Evolutionary conservation across 129 eudicot genomes (phyloP).

Genomic region (Glebionis coronaria): DNA sequence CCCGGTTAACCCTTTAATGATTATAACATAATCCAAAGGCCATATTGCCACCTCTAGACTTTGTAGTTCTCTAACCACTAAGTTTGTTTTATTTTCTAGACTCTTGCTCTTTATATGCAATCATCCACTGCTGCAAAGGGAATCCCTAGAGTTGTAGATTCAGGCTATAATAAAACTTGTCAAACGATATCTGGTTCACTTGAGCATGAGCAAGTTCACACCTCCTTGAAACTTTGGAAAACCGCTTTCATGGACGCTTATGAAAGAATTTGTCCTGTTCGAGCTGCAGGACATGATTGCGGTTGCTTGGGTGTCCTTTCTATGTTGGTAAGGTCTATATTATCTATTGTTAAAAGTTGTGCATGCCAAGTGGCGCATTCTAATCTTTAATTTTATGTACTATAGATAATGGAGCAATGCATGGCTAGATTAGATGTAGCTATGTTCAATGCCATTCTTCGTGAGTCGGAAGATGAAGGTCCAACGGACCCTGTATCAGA

Average conservation of each 20-base stretch:
- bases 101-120: conserved; percentile 89
- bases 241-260: conserved; percentile 81
- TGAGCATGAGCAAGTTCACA: conserved; percentile 46
- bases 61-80: background rate
- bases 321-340: conserved; percentile 44
- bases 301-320: conserved; percentile 83
- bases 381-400: background rate
- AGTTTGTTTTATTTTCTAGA: conserved; percentile 40
- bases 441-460: conserved; percentile 91
- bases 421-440: conserved; percentile 81
- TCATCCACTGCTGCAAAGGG: conserved; percentile 56
- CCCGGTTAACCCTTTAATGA: background rate
- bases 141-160: conserved; percentile 29
- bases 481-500: conserved; percentile 92
- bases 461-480: conserved; percentile 72
- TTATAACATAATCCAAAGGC: no score
- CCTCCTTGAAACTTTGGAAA: conserved; percentile 81
- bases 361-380: background rate
- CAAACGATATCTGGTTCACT: conserved; percentile 34
- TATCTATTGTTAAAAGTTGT: background rate
- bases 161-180: conserved; percentile 29
- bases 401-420: conserved; percentile 83
- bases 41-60: conserved; percentile 4
- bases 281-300: conserved; percentile 83
- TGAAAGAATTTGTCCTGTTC: conserved; percentile 83